Conservation (phyloP, 2,329 filamentous ascomycete species). For the Coniosporium tulheliwenetii region DNA sequence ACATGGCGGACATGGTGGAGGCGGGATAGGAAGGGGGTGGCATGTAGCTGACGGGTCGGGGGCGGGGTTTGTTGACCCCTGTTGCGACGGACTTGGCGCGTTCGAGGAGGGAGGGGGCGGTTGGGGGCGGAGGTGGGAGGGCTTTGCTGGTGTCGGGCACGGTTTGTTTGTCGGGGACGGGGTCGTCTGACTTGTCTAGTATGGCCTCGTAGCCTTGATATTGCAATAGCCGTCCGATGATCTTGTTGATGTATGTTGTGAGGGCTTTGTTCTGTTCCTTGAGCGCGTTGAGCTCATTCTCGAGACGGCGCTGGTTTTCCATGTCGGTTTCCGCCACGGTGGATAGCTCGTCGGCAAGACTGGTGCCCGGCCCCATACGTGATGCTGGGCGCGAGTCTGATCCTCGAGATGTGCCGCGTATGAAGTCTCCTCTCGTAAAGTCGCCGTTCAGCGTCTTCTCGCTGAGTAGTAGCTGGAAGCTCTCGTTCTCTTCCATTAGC, state of each 20-base stretch:
- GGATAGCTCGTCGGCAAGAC: constrained; percentile 78
- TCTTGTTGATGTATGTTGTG: constrained; percentile 96
- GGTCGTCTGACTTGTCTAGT: constrained; percentile 60
- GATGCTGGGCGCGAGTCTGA: constrained; percentile 5
- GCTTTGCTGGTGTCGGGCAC: constrained; percentile 57
- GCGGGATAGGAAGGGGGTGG: constrained; percentile 4
- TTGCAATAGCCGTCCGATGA: constrained; percentile 86
- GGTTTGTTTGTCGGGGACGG: constrained; percentile 29
- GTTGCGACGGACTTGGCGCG: constrained; percentile 43
- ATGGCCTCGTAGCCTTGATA: constrained; percentile 94
- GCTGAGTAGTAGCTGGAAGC: constrained; percentile 85
- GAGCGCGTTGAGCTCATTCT: constrained; percentile 61
- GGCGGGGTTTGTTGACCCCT: constrained; percentile 25
- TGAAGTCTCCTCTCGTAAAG: constrained; percentile 69
- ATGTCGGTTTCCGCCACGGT: constrained; percentile 43
- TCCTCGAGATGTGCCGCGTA: constrained; percentile 34
- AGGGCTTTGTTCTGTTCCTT: constrained; percentile 96
- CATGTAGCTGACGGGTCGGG: constrained; percentile 29
- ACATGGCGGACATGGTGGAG: background rate
- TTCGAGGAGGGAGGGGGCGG: constrained; percentile 35
- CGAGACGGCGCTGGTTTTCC: constrained; percentile 48
- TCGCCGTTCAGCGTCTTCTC: constrained; percentile 94
- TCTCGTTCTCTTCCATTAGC: constrained; percentile 97
- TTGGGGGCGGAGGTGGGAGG: constrained; percentile 56
- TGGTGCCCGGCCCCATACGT: constrained; percentile 35